Base-by-base conservation (phyloP, 257 asterid genomes). In the Vinca minor region DNA sequence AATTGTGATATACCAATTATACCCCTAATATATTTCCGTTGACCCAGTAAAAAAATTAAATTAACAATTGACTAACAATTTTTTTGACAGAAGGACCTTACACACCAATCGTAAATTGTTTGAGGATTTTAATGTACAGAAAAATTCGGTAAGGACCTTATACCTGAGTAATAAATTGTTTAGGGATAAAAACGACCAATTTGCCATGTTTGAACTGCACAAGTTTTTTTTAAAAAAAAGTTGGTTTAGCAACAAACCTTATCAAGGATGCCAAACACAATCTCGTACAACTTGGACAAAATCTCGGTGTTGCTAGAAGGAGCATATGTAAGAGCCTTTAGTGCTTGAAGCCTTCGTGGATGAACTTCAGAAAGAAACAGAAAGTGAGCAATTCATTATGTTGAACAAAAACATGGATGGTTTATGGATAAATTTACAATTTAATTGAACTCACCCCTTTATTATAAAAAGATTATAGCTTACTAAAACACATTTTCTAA, bases 291-390 rank as follows among this genome's bases (percentile, higher is more conserved):
- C 88, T 82, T 93, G 74, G 93, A 78, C 68, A 85, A 77, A 73
- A 93, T 87, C 74, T 93, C 99, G 35, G 95, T 73, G 85, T 74
- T 89, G 89, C 88, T 83, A 42, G 96, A 82, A 69, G 99, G 97
- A 69, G 94, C 95, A 74, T 93, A 83, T 25, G 99, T 85, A 56
- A 93, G 94, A 79, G 99, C 97, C 91, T 93, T 93, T 62, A 93
- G 66, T 0, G 99, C 99, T 83, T 93, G 99, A 61, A 93, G 86
- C 77, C 97, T 88, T 73, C 99, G 82, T 45, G 99, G 79, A 80
- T 93, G 99, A 86, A 93, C 99, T 93, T 80, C 78, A 85, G 69
- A 73, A 44, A 50, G 71, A 64, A 75, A 77, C 28, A 75, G 74
- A 59, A 12, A 66, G 72, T 42, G 62, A 71, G 63, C 23, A 69